Evolutionary conservation across 257 asterid genomes (phyloP), one percentile per base, ranked within the genome.

Genomic region (Pogostemon cablin): DNA sequence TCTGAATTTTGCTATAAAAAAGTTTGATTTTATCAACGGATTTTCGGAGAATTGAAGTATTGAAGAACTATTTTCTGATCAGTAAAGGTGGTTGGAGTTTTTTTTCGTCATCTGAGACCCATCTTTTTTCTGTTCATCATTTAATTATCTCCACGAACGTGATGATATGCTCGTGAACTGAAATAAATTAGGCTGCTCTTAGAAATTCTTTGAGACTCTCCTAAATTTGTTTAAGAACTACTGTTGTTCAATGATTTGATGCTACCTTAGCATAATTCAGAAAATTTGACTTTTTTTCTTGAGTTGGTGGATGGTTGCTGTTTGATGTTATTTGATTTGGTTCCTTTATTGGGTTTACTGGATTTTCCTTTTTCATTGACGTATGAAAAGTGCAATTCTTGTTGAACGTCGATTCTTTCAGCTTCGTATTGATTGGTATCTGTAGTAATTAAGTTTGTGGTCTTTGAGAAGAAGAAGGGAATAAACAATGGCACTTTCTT

Each of bases 401-500:
- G 47, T 81, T 70, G 75, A 65, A 57, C 61, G 48, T 52, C 73
- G 59, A 66, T 78, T 78, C 56, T 61, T 72, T 57, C 25, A 38
- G 47, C 75, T 66, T 39, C 50, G 17, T 60, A 69, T 68, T 67
- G 54, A 41, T 81, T 59, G 65, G 68, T 65, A 54, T 43, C 47
- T 9, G 34, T 57, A n/a, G 50, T 34, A 72, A 54, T 66, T 60
- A 9, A 53, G 44, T 56, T 65, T 39, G 34, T 67, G 41, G 32
- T 44, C 57, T 71, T 52, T 60, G 69, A 54, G 48, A 34, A 0
- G 1, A 39, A 57, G 59, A 44, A 15, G 11, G 53, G 20, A 40
- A 61, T 48, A 43, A 74, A 43, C 38, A 34, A 85, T 83, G 90
- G 84, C 86, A 66, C 78, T 86, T 79, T 81, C 93, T 53, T 86